phyloP scores from a whole-genome alignment of 108 stramenopile genomes.

The Schizochytrium sp. region DNA sequence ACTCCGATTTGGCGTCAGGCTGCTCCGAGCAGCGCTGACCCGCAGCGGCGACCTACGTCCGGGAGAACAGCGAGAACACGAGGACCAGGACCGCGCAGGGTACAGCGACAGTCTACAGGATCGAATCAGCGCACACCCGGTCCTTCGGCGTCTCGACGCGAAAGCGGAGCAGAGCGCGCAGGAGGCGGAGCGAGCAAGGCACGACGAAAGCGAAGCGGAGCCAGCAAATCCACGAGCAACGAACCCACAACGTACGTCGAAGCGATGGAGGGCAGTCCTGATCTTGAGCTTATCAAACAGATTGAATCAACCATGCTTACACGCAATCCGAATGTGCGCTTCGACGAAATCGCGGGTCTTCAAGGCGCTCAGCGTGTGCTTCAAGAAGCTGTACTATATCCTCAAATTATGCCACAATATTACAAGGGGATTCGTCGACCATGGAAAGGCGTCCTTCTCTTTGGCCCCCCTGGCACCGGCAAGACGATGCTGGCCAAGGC shows the following conservation, averaged over 20 bases:
- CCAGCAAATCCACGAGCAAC: background rate
- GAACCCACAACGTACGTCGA: background rate
- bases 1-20: no score
- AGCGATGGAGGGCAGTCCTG: slow-evolving; percentile 33
- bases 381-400: slow-evolving; percentile 83
- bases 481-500: slow-evolving; percentile 99
- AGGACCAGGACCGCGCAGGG: no score
- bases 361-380: slow-evolving; percentile 70
- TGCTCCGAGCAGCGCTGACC: no score
- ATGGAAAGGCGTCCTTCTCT: slow-evolving; percentile 70
- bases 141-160: no score
- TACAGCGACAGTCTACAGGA: no score
- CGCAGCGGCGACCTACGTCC: no score
- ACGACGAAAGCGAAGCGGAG: background rate
- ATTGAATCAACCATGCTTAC: slow-evolving; percentile 23
- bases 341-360: slow-evolving; percentile 64
- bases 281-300: slow-evolving; percentile 25
- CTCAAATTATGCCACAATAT: slow-evolving; percentile 78
- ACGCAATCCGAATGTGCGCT: slow-evolving; percentile 15
- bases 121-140: no score
- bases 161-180: background rate
- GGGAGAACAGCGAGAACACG: no score
- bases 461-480: slow-evolving; percentile 80
- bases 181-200: background rate
- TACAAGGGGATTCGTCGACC: slow-evolving; percentile 72